phyloP scores from a whole-genome alignment of 371 early-diverging fungal genomes.

The Batkoa obscura region DNA sequence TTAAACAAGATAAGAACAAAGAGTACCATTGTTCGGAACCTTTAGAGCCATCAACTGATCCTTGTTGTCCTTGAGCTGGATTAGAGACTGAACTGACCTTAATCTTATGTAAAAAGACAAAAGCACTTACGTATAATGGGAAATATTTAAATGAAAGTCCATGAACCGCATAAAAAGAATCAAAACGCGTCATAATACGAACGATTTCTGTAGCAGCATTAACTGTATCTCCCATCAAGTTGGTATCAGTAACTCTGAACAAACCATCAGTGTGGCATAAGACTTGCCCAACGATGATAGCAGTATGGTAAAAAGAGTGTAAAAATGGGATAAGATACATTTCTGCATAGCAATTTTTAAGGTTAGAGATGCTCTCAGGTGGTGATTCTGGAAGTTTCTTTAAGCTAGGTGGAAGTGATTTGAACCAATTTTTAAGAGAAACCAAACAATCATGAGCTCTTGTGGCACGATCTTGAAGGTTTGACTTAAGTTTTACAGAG shows the following conservation, averaged over 20 bases:
- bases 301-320: constrained; percentile 2
- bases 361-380: not conserved
- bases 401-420: constrained; percentile 1
- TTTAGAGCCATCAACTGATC: not conserved
- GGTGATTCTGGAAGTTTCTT: not conserved
- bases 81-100: not conserved
- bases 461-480: constrained; percentile 4
- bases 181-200: constrained; percentile 4
- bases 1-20: constrained; percentile 1
- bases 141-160: constrained; percentile 1
- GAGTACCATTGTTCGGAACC: not conserved
- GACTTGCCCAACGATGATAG: constrained; percentile 6
- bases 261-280: constrained; percentile 5
- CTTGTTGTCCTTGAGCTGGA: not conserved
- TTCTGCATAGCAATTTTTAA: constrained; percentile 2
- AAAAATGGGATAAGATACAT: not conserved
- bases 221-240: constrained; percentile 4
- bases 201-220: constrained; percentile 5
- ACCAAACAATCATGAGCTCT: constrained; percentile 3
- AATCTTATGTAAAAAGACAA: constrained; percentile 4
- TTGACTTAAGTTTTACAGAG: constrained; percentile 6
- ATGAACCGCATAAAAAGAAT: not conserved
- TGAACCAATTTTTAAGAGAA: constrained; percentile 6
- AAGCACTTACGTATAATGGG: constrained; percentile 5
- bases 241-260: constrained; percentile 3